Base-by-base conservation (phyloP, 2,329 filamentous ascomycete species). In the Colletotrichum lentis region DNA sequence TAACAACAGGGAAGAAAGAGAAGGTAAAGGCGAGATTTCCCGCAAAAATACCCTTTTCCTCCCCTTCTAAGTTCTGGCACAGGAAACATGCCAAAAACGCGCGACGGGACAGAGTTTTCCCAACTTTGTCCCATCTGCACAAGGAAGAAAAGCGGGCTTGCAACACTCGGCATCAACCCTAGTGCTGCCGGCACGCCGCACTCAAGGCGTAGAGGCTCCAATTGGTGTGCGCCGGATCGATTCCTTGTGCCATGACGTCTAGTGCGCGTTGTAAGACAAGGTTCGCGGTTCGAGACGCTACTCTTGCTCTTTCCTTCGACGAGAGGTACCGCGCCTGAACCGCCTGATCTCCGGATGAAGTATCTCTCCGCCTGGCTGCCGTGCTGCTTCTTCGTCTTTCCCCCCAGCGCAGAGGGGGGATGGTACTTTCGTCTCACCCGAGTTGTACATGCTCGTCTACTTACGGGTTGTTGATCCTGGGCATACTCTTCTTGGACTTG, bases 241-340 rank as follows among this genome's bases (percentile, higher is more conserved):
- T 44, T 65, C 55, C 66, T 68, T 55, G 66, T 68, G 62, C 56
- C 64, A 68, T 65, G 56, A 68, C 66, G 55, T 65, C n/a, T 65
- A 49, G 55, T 65, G 50, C 55, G 52, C 43, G 44, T 52, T 55
- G 62, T 52, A 50, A 60, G 62, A 68, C 66, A 65, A 68, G 66
- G 62, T 68, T 68, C 52, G 44, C 24, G 46, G 46, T 24, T 22
- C 44, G 22, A 60, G 54, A 31, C 35, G 44, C 31, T 49, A 6
- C 27, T 31, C 27, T 31, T 31, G 27, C 27, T 8, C 27, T 31
- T 31, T 31, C 50, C 49, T 31, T 52, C 49, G 49, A 12, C 49
- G 31, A 47, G 6, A 60, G 37, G 66, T 68, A 68, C 49, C 62
- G 2, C 12, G 18, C 43, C 24, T 31, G 64, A 64, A 64, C 61